Evolutionary conservation across 2,329 filamentous ascomycete genomes (phyloP), one percentile per base, ranked within the genome.

Genomic region (Venturia asperata): DNA sequence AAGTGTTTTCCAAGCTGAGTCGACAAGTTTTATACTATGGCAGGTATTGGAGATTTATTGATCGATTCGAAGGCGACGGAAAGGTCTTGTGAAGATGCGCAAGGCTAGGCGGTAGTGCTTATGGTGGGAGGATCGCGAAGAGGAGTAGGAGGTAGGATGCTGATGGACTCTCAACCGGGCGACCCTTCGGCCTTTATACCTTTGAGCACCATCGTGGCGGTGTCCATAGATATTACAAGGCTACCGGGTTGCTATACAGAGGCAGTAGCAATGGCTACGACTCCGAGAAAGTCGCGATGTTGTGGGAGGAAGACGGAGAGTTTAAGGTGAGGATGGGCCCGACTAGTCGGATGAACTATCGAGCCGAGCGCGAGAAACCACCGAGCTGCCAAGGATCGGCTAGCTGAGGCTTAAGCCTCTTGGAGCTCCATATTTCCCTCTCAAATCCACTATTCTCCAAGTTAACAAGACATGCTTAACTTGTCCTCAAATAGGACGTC

Each of bases 261-360:
- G 52, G 30, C 52, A 39, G 30, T 27, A 58, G 37, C 19, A 37
- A 37, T 58, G 19, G 30, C 27, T 27, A 9, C 19, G 52, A 34
- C 17, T 21, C 52, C 52, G 52, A 58, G 52, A 58, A 58, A 58
- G 30, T 37, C 52, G 52, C 52, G 30, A n/a, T 58, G 52, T 34
- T n/a, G 5, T 37, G 17, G 21, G 52, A n/a, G 30, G 17, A 6
- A 21, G 30, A 27, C 52, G 30, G 19, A 37, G 52, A 37, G 52
- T 58, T 37, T 11, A n/a, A 7, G 30, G 1, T n/a, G 3, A 24
- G n/a, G 21, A 27, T 19, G 24, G 21, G 39, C 39, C 2, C 4
- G 11, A 13, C 21, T 34, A 39, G 17, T 58, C 52, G 52, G 52
- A 58, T n/a, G 52, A 37, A 37, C 19, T 19, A 37, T 27, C 17